A percentile compares a stretch with the other conserved stretches of the same genome.
These are phyloP conservation scores for Zygotorulaspora danielsina DNA, from an alignment of 805 yeast species.

Conservation along the genomic window DNA sequence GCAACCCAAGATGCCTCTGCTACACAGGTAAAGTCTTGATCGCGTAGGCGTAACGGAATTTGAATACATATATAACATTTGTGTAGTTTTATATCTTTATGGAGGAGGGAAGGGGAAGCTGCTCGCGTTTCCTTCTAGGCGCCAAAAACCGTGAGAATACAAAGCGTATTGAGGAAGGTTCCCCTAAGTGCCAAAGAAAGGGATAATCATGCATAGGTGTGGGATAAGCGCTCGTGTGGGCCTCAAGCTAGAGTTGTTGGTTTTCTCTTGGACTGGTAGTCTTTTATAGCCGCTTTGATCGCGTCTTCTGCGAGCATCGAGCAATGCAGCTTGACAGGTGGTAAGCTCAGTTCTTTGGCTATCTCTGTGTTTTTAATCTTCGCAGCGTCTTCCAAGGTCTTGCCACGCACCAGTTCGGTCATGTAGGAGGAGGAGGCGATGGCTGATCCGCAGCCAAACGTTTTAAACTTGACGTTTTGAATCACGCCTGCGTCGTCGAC, in stretches of 20 bases:
- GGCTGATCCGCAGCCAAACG: slow-evolving; percentile 99
- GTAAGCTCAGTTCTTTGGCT: slow-evolving; percentile 89
- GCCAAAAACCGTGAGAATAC: too few relatives aligned
- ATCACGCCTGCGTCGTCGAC: slow-evolving; percentile 89
- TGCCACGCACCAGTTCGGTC: slow-evolving; percentile 93
- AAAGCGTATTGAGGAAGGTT: too few relatives aligned
- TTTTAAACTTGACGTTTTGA: slow-evolving; percentile 93
- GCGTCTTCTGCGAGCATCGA: slow-evolving; percentile 99
- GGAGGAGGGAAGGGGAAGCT: too few relatives aligned
- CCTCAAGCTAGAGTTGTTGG: slow-evolving; percentile 14
- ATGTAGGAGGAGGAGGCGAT: slow-evolving; percentile 94
- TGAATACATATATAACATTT: too few relatives aligned
- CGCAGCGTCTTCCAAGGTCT: slow-evolving; percentile 89
- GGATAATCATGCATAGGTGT: too few relatives aligned
- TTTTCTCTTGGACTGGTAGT: slow-evolving; percentile 78
- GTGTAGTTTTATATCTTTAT: too few relatives aligned
- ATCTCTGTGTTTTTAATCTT: slow-evolving; percentile 89
- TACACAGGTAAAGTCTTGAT: too few relatives aligned
- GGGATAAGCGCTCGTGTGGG: too few relatives aligned
- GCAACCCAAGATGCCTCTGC: too few relatives aligned
- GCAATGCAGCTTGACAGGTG: slow-evolving; percentile 96
- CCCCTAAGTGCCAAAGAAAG: too few relatives aligned
- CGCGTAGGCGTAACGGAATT: too few relatives aligned
- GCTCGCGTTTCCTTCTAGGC: too few relatives aligned
- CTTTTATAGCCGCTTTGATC: slow-evolving; percentile 93